A percentile compares a stretch with the other conserved stretches of the same genome.
Conservation (phyloP, 352 stramenopile species). For the Elongisporangium undulatum region DNA sequence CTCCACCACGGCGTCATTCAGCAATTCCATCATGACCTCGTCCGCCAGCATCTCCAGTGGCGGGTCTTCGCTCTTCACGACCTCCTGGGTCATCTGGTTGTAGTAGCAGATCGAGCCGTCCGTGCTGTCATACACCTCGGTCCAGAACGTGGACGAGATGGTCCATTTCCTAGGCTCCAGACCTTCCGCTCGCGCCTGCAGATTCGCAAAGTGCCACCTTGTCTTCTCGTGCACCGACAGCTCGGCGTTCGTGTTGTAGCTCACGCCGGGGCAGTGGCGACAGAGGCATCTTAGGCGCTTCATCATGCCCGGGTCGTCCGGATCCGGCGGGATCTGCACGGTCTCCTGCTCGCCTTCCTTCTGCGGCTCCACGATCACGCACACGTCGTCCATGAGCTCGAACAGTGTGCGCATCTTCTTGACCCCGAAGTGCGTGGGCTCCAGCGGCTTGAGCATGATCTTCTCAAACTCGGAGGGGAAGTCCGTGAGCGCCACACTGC, state of each 20-base stretch:
- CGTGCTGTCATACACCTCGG: slow-evolving; percentile 60
- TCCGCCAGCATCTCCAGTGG: slow-evolving; percentile 64
- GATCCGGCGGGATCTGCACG: slow-evolving; percentile 49
- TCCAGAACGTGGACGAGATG: slow-evolving; percentile 63
- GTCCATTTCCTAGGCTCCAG: slow-evolving; percentile 43
- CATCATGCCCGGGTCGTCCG: slow-evolving; percentile 11
- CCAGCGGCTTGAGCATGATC: slow-evolving; percentile 68
- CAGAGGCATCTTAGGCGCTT: slow-evolving; percentile 43
- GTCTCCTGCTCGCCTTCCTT: slow-evolving; percentile 52
- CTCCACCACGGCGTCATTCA: slow-evolving; percentile 21
- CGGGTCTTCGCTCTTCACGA: slow-evolving; percentile 40
- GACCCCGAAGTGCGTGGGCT: slow-evolving; percentile 46
- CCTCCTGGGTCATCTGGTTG: slow-evolving; percentile 64
- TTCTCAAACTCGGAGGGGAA: slow-evolving; percentile 51
- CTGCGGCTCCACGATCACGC: slow-evolving; percentile 39
- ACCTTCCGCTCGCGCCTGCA: slow-evolving; percentile 29
- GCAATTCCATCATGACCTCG: slow-evolving; percentile 63
- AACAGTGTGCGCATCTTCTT: slow-evolving; percentile 78
- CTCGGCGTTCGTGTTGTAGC: slow-evolving; percentile 53
- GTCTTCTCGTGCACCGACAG: slow-evolving; percentile 59
- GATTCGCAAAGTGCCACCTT: slow-evolving; percentile 82
- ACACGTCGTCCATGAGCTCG: slow-evolving; percentile 48
- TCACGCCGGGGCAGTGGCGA: slow-evolving; percentile 58
- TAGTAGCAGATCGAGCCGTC: slow-evolving; percentile 63
- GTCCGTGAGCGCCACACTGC: slow-evolving; percentile 38